phyloP scores from a whole-genome alignment of 2,329 filamentous ascomycete species.

The Seiridium cupressi region DNA sequence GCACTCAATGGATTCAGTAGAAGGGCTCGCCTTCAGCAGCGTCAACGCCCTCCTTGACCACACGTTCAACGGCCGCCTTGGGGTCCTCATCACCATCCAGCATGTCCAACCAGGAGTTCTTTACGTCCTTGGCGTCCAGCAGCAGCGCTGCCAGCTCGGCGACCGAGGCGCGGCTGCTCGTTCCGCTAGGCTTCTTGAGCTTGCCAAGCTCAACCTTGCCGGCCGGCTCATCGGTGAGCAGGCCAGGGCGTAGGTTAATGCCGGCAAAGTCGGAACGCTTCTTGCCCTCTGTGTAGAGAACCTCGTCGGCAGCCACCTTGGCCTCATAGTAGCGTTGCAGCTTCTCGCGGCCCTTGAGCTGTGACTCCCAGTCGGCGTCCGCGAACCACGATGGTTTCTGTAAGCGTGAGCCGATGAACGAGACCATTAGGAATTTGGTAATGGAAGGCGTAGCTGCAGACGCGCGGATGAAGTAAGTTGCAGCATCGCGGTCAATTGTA shows the following conservation, averaged over 20 bases:
- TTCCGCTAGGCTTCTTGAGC: conserved; percentile 34
- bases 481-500: conserved; percentile 51
- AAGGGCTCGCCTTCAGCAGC: conserved; percentile 50
- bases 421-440: conserved; percentile 64
- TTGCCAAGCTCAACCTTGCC: conserved; percentile 47
- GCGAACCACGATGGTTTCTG: conserved; percentile 53
- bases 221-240: conserved; percentile 47
- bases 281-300: conserved; percentile 46
- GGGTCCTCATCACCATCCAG: conserved; percentile 51
- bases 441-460: conserved; percentile 52
- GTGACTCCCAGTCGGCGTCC: conserved; percentile 43
- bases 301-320: conserved; percentile 60
- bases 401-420: conserved; percentile 56
- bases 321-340: conserved; percentile 58
- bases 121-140: conserved; percentile 46
- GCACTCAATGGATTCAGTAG: conserved; percentile 22
- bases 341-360: conserved; percentile 36
- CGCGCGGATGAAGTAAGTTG: conserved; percentile 60
- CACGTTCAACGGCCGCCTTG: conserved; percentile 44
- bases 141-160: conserved; percentile 56
- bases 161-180: conserved; percentile 56
- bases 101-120: conserved; percentile 54
- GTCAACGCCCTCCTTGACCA: conserved; percentile 48
- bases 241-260: conserved; percentile 53
- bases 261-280: conserved; percentile 40